These are phyloP conservation scores for Panus rudis DNA, from an alignment of 768 basidiomycete species.

Conservation along the genomic window DNA sequence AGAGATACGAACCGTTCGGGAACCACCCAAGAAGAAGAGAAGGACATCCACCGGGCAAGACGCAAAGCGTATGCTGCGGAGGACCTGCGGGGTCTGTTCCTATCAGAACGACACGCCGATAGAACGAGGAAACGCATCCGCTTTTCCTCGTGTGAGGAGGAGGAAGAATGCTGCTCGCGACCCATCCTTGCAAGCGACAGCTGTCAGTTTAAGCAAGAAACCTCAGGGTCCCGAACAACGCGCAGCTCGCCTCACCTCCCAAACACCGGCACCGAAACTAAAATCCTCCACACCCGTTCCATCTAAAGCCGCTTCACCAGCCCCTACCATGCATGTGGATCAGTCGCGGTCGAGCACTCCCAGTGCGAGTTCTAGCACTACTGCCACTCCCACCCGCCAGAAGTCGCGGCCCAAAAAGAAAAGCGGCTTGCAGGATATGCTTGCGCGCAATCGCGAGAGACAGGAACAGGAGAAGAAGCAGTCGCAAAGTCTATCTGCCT, in stretches of 20 bases:
- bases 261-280: neutral
- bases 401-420: slow-evolving; percentile 47
- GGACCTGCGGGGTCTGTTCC: slow-evolving; percentile 23
- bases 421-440: slow-evolving; percentile 52
- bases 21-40: slow-evolving; percentile 18
- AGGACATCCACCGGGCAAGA: slow-evolving; percentile 17
- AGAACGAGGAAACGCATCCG: slow-evolving; percentile 10
- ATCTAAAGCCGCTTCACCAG: neutral
- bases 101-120: slow-evolving; percentile 20
- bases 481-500: slow-evolving; percentile 43
- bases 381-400: too few relatives aligned
- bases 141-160: slow-evolving; percentile 15
- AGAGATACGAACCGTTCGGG: slow-evolving; percentile 29
- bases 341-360: too few relatives aligned
- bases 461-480: slow-evolving; percentile 35
- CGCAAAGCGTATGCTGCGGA: slow-evolving; percentile 6
- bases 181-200: too few relatives aligned
- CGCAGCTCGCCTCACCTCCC: neutral
- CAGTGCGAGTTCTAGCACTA: too few relatives aligned
- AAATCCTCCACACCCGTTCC: neutral
- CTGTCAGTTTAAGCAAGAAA: too few relatives aligned
- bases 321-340: too few relatives aligned
- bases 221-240: too few relatives aligned
- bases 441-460: slow-evolving; percentile 52
- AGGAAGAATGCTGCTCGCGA: slow-evolving; percentile 8